A percentile compares a stretch with the other conserved stretches of the same genome.
Conservation (phyloP, 768 basidiomycete species). For the Leccinellum luteum region DNA sequence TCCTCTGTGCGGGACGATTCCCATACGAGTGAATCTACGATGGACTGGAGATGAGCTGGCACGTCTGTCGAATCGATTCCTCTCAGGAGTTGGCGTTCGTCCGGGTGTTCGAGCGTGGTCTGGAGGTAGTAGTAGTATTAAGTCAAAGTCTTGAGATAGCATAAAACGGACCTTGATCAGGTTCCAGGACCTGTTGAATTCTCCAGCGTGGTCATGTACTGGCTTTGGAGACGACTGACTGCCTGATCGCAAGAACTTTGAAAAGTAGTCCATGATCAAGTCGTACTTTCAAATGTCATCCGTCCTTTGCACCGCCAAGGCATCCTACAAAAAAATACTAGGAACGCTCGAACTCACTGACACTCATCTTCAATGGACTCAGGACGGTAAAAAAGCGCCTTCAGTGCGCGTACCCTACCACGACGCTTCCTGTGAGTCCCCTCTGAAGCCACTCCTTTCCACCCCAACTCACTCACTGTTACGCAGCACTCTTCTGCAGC, state of each 20-base stretch:
- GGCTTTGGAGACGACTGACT: conserved; percentile 46
- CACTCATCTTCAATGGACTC: conserved; percentile 75
- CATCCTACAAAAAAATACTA: conserved; percentile 60
- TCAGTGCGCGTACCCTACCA: conserved; percentile 60
- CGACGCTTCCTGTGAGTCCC: conserved; percentile 59
- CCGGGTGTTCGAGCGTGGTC: conserved; percentile 83
- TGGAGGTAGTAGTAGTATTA: conserved; percentile 34
- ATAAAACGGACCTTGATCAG: conserved; percentile 63
- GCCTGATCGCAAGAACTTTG: conserved; percentile 61
- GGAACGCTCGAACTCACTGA: conserved; percentile 77
- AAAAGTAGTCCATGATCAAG: conserved; percentile 75
- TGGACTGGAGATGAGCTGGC: conserved; percentile 67
- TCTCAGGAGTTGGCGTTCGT: conserved; percentile 81
- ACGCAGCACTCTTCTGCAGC: conserved; percentile 76
- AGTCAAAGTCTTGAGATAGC: not conserved
- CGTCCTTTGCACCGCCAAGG: not conserved
- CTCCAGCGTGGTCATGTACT: conserved; percentile 62
- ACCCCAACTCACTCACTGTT: conserved; percentile 1
- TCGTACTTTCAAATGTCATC: conserved; percentile 14
- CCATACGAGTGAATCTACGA: conserved; percentile 84
- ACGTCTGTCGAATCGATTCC: conserved; percentile 84
- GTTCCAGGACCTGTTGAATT: conserved; percentile 77
- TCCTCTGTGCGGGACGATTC: conserved; percentile 85
- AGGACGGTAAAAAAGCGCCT: conserved; percentile 63
- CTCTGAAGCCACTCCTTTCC: not conserved